These are phyloP conservation scores for Pythium phragmitis DNA, from an alignment of 352 stramenopile genomes.

Conservation along the genomic window DNA sequence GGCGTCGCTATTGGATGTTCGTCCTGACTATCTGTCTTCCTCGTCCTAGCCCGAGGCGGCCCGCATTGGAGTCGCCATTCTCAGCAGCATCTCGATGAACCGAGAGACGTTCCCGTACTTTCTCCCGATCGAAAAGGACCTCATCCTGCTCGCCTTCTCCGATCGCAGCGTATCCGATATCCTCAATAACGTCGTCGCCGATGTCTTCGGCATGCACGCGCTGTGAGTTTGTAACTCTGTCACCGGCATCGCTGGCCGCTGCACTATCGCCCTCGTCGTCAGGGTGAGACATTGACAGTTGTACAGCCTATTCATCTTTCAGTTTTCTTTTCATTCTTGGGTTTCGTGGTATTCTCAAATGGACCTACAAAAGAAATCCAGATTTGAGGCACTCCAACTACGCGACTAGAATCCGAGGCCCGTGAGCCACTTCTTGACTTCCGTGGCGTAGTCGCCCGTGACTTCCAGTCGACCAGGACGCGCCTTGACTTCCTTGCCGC, in stretches of 20 bases:
- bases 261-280: too few relatives aligned
- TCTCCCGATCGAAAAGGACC: slow-evolving; percentile 71
- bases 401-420: slow-evolving; percentile 70
- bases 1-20: neutral
- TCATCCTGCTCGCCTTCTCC: slow-evolving; percentile 70
- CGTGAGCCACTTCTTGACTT: slow-evolving; percentile 84
- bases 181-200: slow-evolving; percentile 76
- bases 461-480: slow-evolving; percentile 80
- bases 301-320: neutral
- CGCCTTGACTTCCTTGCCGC: slow-evolving; percentile 66
- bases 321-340: slow-evolving; percentile 8
- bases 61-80: slow-evolving; percentile 66
- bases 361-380: neutral
- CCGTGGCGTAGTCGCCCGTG: slow-evolving; percentile 60
- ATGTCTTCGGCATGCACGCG: slow-evolving; percentile 85
- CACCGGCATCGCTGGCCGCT: too few relatives aligned
- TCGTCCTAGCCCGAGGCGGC: slow-evolving; percentile 55
- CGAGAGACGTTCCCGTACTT: slow-evolving; percentile 76
- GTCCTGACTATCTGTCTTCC: slow-evolving; percentile 7
- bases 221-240: slow-evolving; percentile 27
- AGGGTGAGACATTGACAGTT: too few relatives aligned
- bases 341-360: neutral
- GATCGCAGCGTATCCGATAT: slow-evolving; percentile 78
- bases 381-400: neutral
- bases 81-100: slow-evolving; percentile 81